Conservation (phyloP, 352 stramenopile species). For the Pythium myriotylum region DNA sequence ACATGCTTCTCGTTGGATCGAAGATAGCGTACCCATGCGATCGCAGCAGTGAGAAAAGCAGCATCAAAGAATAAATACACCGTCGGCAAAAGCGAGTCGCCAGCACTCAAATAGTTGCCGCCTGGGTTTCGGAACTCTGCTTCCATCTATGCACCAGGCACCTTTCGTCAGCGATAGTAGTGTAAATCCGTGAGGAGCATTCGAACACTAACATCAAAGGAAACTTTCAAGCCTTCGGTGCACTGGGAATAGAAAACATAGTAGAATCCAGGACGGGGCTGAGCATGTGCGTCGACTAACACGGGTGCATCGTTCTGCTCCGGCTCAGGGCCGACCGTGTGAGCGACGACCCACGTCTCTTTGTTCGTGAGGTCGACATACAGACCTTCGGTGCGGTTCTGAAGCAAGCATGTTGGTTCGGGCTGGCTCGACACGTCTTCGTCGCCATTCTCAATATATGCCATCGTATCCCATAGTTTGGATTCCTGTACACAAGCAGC, state of each 20-base stretch:
- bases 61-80: slow-evolving; percentile 86
- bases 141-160: slow-evolving; percentile 75
- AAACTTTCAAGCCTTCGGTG: slow-evolving; percentile 65
- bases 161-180: no score
- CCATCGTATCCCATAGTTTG: slow-evolving; percentile 59
- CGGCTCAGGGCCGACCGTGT: slow-evolving; percentile 35
- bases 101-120: slow-evolving; percentile 84
- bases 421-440: slow-evolving; percentile 22
- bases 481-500: slow-evolving; percentile 37
- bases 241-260: slow-evolving; percentile 89
- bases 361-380: slow-evolving; percentile 68
- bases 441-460: slow-evolving; percentile 41
- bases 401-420: slow-evolving; percentile 44
- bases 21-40: slow-evolving; percentile 70
- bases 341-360: slow-evolving; percentile 53
- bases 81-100: slow-evolving; percentile 79
- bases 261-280: slow-evolving; percentile 74
- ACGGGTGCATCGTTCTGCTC: slow-evolving; percentile 13
- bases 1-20: slow-evolving; percentile 61
- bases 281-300: slow-evolving; percentile 15
- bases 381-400: slow-evolving; percentile 48
- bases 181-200: no score
- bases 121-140: slow-evolving; percentile 82
- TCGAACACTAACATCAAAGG: slow-evolving; percentile 77
- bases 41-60: slow-evolving; percentile 57